These are phyloP conservation scores for Coix lacrymajobi DNA, from an alignment of 176 grass and related monocot species.

Conservation along the genomic window DNA sequence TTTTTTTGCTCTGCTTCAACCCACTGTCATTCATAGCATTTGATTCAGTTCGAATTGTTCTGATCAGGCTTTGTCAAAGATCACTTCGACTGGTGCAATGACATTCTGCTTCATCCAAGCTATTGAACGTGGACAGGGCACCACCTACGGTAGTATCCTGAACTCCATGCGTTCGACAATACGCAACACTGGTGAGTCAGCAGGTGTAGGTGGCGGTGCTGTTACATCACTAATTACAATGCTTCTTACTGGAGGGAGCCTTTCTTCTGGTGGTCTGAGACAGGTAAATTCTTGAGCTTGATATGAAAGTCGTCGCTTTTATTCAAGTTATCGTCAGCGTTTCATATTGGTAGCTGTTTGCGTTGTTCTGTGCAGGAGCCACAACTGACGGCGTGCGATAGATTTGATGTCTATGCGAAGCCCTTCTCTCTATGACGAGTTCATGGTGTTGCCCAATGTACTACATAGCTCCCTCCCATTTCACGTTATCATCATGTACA, in stretches of 20 bases:
- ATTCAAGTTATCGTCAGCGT: not conserved
- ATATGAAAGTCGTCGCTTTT: not conserved
- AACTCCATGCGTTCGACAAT: conserved; percentile 82
- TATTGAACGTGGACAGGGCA: conserved; percentile 62
- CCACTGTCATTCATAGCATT: not conserved
- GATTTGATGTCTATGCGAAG: conserved; percentile 85
- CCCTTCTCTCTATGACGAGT: conserved; percentile 70
- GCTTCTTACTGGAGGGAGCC: conserved; percentile 71
- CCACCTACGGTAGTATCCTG: conserved; percentile 89
- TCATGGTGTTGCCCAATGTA: not conserved
- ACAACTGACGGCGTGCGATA: conserved; percentile 58
- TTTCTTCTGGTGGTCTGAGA: conserved; percentile 47
- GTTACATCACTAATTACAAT: conserved; percentile 76
- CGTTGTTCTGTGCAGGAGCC: conserved; percentile 59
- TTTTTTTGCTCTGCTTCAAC: not conserved
- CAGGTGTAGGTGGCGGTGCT: conserved; percentile 42
- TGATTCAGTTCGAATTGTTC: conserved; percentile 17
- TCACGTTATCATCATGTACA: conserved; percentile 26
- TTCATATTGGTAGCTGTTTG: conserved; percentile 12
- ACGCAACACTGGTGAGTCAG: conserved; percentile 52
- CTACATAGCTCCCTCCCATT: not conserved
- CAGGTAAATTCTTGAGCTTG: conserved; percentile 54
- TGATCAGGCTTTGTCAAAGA: conserved; percentile 78
- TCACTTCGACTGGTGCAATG: conserved; percentile 97
- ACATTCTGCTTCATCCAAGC: conserved; percentile 99